These are phyloP conservation scores for Gonium pectorale DNA, from an alignment of 139 green algal genomes.

Conservation along the genomic window DNA sequence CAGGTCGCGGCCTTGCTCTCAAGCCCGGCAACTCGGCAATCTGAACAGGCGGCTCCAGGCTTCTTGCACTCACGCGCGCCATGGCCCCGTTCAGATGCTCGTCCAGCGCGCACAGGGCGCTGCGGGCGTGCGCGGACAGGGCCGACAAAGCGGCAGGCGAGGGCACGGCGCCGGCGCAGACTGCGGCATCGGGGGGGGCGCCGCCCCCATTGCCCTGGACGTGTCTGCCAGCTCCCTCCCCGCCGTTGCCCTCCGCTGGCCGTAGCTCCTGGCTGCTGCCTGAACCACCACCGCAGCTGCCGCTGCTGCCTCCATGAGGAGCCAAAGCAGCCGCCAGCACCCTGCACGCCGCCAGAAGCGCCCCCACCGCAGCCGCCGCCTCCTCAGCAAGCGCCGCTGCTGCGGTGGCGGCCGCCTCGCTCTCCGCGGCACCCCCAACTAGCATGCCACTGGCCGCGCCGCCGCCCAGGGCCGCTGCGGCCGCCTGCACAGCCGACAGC, in stretches of 20 bases:
- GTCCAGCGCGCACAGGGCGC: slow-evolving; percentile 1
- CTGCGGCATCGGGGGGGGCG: not conserved
- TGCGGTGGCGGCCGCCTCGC: not conserved
- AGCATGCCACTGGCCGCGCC: not conserved
- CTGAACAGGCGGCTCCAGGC: too few species aligned
- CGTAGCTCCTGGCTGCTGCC: too few species aligned
- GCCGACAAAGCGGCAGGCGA: slow-evolving; percentile 3
- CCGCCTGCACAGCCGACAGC: not conserved
- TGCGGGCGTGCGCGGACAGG: not conserved
- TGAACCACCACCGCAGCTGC: not conserved
- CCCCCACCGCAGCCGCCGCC: slow-evolving; percentile 23
- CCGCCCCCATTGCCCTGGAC: not conserved
- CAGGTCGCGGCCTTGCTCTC: too few species aligned
- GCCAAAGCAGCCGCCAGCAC: slow-evolving; percentile 23
- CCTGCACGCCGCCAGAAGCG: slow-evolving; percentile 18
- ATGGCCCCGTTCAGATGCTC: slow-evolving; percentile 26
- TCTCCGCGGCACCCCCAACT: not conserved
- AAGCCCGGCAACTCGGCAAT: too few species aligned
- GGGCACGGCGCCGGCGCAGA: not conserved
- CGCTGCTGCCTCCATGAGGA: not conserved
- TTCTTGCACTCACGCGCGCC: not conserved
- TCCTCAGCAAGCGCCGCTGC: not conserved
- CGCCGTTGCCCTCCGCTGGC: too few species aligned
- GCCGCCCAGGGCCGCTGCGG: not conserved
- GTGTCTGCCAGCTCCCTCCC: too few species aligned